These are phyloP conservation scores for Fraxinus nigra DNA, from an alignment of 305 asterid genomes.

Conservation along the genomic window DNA sequence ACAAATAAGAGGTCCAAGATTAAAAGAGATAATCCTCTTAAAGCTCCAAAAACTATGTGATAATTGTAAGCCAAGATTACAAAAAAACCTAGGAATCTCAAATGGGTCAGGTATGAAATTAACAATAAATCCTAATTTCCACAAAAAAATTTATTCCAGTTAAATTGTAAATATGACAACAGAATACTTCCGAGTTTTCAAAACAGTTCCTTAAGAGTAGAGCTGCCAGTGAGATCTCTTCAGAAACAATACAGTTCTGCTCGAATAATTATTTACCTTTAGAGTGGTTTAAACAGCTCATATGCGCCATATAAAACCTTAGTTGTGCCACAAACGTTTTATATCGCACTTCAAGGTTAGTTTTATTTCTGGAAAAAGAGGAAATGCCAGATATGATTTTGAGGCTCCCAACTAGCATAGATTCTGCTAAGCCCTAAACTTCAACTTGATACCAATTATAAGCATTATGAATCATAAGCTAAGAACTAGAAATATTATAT, in stretches of 20 bases:
- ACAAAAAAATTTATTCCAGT: neutral
- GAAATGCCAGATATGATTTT: neutral
- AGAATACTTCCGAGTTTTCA: neutral
- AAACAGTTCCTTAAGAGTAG: neutral
- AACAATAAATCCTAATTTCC: neutral
- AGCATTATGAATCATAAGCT: neutral
- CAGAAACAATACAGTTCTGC: neutral
- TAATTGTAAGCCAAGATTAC: slow-evolving; percentile 1
- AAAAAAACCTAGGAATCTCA: neutral
- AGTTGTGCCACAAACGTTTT: neutral
- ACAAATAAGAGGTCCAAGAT: neutral
- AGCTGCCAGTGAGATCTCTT: neutral
- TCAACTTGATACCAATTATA: neutral
- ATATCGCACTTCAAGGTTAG: neutral
- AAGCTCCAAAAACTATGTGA: neutral
- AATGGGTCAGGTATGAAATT: neutral
- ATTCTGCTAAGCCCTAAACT: neutral
- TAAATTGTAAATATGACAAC: neutral
- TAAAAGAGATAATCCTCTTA: neutral
- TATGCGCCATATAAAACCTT: neutral
- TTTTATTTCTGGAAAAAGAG: neutral
- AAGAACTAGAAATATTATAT: neutral
- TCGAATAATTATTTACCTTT: neutral
- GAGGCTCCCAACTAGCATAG: neutral
- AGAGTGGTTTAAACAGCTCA: neutral